phyloP scores from a whole-genome alignment of 208 protist species.

The Trypanosoma vivax region DNA sequence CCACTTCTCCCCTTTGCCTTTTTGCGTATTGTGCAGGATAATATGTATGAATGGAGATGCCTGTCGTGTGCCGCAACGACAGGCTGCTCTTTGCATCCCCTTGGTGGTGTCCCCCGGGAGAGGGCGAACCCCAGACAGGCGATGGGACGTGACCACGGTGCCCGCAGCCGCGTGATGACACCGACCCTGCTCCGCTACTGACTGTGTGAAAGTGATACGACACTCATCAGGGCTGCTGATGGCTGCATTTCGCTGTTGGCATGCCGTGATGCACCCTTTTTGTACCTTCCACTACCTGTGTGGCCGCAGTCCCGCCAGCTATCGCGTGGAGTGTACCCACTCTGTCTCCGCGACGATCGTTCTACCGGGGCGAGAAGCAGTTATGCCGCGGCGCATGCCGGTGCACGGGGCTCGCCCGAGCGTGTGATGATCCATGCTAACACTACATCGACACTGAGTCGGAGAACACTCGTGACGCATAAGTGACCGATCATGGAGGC shows the following conservation, averaged over 20 bases:
- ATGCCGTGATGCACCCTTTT: not conserved
- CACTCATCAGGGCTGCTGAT: slow-evolving; percentile 23
- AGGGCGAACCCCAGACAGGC: slow-evolving; percentile 27
- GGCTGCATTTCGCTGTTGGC: not conserved
- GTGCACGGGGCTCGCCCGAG: not conserved
- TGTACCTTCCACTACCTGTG: not conserved
- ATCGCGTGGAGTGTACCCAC: slow-evolving; percentile 31
- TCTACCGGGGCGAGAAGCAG: slow-evolving; percentile 28
- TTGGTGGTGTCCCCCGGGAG: slow-evolving; percentile 17
- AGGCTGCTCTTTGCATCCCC: no score
- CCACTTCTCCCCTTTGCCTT: no score
- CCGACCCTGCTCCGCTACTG: slow-evolving; percentile 18
- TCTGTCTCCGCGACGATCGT: slow-evolving; percentile 33
- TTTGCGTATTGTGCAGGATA: no score
- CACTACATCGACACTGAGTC: slow-evolving; percentile 30
- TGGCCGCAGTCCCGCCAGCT: slow-evolving; percentile 22
- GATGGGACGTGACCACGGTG: not conserved
- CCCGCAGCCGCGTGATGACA: not conserved
- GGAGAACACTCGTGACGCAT: slow-evolving; percentile 17
- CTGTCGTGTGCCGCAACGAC: no score
- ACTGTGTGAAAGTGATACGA: slow-evolving; percentile 14
- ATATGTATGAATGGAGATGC: no score
- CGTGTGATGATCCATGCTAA: slow-evolving; percentile 22
- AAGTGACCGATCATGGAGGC: slow-evolving; percentile 17
- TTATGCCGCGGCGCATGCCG: not conserved